Evolutionary conservation across 495 filamentous ascomycete species (phyloP), one percentile per base, ranked within the genome.

Genomic region (Xanthoparmelia taractica): DNA sequence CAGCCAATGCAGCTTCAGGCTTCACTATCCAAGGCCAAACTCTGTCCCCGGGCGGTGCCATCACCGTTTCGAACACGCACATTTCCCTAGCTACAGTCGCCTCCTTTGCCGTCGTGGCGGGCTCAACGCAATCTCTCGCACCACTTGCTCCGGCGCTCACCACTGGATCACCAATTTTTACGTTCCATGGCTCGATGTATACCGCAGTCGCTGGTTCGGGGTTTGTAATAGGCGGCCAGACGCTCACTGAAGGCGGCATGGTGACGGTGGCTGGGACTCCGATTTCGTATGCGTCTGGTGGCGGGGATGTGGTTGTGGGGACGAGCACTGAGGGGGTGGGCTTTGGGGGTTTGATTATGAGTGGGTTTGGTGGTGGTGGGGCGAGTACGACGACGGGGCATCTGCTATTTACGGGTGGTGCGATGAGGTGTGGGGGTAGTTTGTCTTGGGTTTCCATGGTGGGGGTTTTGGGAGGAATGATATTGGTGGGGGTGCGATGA

Each of bases 11-110:
- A 2, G 48, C 37, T 10, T 57, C 45, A 18, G 41, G 54, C 0
- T 67, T 65, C 58, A 48, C 59, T 17, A 58, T 67, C 27, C 52
- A 2, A 0, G 63, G 66, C 27, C 63, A 67, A 23, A 67, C 66
- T 20, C 59, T 67, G 3, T 48, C 38, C 3, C 50, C 63, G n/a
- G 63, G 63, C 15, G 41, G 43, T n/a, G 20, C 37, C 10, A 65
- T 65, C n/a, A 65, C 41, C 25, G 40, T 59, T 8, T 61, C 63
- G 5, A 48, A 52, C 8, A 67, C 52, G 0, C 48, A 52, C 29
- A 58, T 67, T 25, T 67, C 66, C 17, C 54, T 59, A n/a, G 67
- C 52, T 8, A 23, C 60, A 5, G 43, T 37, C 23, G 60, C 31
- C 56, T 38, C 56, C 0, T 17, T 50, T 25, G 57, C 52, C 0